These are phyloP conservation scores for Clohesyomyces aquaticus DNA, from an alignment of 495 filamentous ascomycete genomes.

Conservation along the genomic window DNA sequence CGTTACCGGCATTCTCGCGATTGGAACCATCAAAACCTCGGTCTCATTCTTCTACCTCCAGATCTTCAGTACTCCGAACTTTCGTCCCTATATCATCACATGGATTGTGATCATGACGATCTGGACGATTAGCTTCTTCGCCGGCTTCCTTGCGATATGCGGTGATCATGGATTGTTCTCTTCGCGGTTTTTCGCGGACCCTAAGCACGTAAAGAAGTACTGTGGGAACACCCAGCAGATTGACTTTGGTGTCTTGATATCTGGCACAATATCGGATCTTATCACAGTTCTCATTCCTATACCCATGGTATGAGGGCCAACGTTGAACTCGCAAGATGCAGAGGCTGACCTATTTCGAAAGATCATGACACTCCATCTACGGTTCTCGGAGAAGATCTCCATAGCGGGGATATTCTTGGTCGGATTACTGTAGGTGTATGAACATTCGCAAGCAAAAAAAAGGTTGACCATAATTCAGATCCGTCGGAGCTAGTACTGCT, in stretches of 20 bases:
- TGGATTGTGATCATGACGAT: slow-evolving; percentile 11
- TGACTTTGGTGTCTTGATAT: slow-evolving; percentile 9
- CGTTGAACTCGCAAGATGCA: not conserved
- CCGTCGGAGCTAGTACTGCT: slow-evolving; percentile 9
- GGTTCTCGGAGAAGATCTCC: not conserved
- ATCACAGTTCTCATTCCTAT: not conserved
- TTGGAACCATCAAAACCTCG: not conserved
- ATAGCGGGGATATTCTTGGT: slow-evolving; percentile 7
- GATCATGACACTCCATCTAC: slow-evolving; percentile 4
- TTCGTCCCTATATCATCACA: not conserved
- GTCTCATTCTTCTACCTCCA: slow-evolving; percentile 17
- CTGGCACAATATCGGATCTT: slow-evolving; percentile 7
- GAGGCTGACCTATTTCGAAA: not conserved
- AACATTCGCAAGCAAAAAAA: not conserved
- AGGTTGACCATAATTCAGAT: slow-evolving; percentile 3
- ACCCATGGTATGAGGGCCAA: slow-evolving; percentile 4
- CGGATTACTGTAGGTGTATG: slow-evolving; percentile 8
- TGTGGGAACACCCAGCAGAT: slow-evolving; percentile 2
- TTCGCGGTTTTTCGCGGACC: not conserved
- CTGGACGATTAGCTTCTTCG: slow-evolving; percentile 3
- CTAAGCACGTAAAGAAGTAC: slow-evolving; percentile 2
- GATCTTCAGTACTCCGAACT: slow-evolving; percentile 3
- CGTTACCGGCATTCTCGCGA: slow-evolving; percentile 8
- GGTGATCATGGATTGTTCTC: slow-evolving; percentile 3
- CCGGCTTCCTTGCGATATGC: slow-evolving; percentile 1